These are phyloP conservation scores for Thecaphora thlaspeos DNA, from an alignment of 1,284 basidiomycete genomes.

Conservation along the genomic window DNA sequence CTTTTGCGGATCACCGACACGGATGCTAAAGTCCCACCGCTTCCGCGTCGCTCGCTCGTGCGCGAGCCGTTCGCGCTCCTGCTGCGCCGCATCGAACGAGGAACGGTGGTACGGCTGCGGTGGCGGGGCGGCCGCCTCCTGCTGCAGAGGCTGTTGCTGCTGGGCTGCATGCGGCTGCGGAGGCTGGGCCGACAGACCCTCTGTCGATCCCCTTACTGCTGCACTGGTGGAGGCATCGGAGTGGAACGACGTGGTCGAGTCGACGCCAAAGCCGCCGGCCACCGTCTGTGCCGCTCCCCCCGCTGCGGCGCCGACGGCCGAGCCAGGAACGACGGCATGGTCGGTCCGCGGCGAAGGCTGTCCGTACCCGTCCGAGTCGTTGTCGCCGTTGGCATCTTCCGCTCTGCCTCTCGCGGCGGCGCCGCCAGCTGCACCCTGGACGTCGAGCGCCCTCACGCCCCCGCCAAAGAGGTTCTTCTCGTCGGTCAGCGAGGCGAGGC, in stretches of 20 bases:
- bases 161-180: neutral
- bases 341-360: slow-evolving; percentile 28
- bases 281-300: neutral
- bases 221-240: neutral
- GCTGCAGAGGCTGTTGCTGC: too few relatives aligned
- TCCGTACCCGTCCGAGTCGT: slow-evolving; percentile 44
- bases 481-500: slow-evolving; percentile 27
- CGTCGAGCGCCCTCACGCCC: slow-evolving; percentile 8
- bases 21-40: slow-evolving; percentile 37
- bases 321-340: slow-evolving; percentile 3
- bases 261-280: neutral
- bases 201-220: neutral
- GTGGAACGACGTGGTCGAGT: neutral
- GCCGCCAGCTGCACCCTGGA: slow-evolving; percentile 6
- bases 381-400: slow-evolving; percentile 4
- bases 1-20: slow-evolving; percentile 54
- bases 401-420: slow-evolving; percentile 11
- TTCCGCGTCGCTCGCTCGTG: slow-evolving; percentile 9
- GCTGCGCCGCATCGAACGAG: slow-evolving; percentile 24
- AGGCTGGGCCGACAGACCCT: neutral
- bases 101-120: slow-evolving; percentile 30
- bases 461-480: slow-evolving; percentile 38
- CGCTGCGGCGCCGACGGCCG: neutral
- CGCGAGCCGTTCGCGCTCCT: slow-evolving; percentile 16
- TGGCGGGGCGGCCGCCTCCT: neutral